Evolutionary conservation across 495 filamentous ascomycete species (phyloP).

Genomic region (Penicillium bovifimosum): DNA sequence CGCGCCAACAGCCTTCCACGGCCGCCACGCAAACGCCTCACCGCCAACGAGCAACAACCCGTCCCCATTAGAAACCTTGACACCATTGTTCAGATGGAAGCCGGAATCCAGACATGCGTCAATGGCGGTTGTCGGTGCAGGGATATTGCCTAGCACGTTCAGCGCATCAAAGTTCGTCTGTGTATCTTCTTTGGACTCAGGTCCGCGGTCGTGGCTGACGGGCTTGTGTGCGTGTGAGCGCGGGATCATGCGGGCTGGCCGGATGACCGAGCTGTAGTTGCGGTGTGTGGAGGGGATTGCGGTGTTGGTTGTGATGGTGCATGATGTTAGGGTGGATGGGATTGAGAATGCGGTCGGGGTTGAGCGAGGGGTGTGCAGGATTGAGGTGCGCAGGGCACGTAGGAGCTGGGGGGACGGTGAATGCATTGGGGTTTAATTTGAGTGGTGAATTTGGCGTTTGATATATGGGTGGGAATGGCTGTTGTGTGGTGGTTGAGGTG

Average conservation of each 20-base stretch:
- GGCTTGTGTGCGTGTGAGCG: constrained; percentile 39
- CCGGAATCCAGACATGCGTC: constrained; percentile 72
- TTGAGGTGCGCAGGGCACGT: constrained; percentile 34
- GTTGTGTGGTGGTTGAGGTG: background rate
- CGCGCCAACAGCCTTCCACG: constrained; percentile 52
- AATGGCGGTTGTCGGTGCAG: constrained; percentile 73
- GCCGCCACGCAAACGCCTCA: constrained; percentile 83
- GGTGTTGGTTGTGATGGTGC: constrained; percentile 4
- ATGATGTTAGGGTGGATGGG: constrained; percentile 8
- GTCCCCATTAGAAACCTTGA: constrained; percentile 56
- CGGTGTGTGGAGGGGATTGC: constrained; percentile 15
- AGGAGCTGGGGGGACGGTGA: constrained; percentile 42
- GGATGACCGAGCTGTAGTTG: constrained; percentile 25
- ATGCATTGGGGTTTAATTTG: constrained; percentile 26
- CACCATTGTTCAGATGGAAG: constrained; percentile 74
- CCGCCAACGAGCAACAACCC: constrained; percentile 73
- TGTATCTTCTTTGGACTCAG: constrained; percentile 53
- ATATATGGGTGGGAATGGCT: background rate
- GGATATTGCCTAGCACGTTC: constrained; percentile 72
- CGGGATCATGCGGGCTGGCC: constrained; percentile 35
- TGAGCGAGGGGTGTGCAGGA: background rate
- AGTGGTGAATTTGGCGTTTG: background rate
- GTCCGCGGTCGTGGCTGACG: constrained; percentile 51
- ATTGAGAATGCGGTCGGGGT: constrained; percentile 6
- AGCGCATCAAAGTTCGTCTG: constrained; percentile 71